Evolutionary conservation across 2,329 filamentous ascomycete species (phyloP), one percentile per base, ranked within the genome.

Genomic region (Penicillium sp.): DNA sequence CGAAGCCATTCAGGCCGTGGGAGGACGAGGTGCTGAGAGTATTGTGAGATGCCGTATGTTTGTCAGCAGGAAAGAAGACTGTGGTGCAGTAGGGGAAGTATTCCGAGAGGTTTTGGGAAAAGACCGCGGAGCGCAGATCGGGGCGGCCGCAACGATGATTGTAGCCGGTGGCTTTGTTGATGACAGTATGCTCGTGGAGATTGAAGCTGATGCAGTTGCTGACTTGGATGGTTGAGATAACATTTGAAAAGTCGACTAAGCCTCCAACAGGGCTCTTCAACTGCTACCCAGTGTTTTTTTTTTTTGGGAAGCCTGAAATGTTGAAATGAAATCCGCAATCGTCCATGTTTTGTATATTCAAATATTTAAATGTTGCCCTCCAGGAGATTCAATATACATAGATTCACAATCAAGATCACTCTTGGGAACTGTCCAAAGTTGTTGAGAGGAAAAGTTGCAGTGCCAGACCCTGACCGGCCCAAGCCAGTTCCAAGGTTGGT

Each of bases 151-250:
- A 33, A 76, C 72, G 6, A 73, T 76, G 72, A 63, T 77, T 54
- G 72, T 77, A 13, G 61, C 63, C 10, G 62, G 66, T 58, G 73
- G 74, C 11, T 77, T 77, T 59, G 67, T 76, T 13, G 67, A 76
- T 59, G 60, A 61, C 29, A 63, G 64, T 25, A 76, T 76, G 72
- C 60, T 75, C 47, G 73, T 76, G n/a, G 74, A 77, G 58, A 66
- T 77, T 48, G 73, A 76, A 52, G 71, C 75, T 31, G 73, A 77
- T 70, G 74, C 73, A 13, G 65, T 75, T 58, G 55, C 58, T 16
- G 19, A 31, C 6, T 31, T 21, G 26, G 39, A 26, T 23, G n/a
- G 2, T 7, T 31, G 29, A 31, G n/a, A 33, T 33, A 25, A 33
- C 19, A 25, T 23, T 26, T 19, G 35, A 39, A 37, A 29, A 19